Base-by-base conservation (phyloP, 768 basidiomycete genomes). In the Leccinum disarticulatum region DNA sequence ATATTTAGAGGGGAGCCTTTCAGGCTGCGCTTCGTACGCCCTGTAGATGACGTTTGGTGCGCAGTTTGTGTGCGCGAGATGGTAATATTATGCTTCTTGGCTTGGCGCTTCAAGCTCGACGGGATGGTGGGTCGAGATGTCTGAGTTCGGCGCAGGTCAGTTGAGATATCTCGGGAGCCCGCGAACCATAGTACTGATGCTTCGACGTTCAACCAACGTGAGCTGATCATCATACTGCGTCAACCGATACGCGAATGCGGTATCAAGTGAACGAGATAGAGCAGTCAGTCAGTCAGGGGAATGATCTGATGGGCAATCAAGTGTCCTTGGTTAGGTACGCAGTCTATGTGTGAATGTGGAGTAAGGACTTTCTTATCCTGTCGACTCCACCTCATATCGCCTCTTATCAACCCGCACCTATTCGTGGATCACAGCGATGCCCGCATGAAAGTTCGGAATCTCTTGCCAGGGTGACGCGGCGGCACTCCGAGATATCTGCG, bases 281-380 rank as follows among this genome's bases (percentile, higher is more conserved):
- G 19, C 43, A 46, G 5, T 10, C 43, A 47, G 47, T 10, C 46
- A 35, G 38, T 19, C 19, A 46, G 47, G 36, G 17, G 48, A 25
- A 64, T 57, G 61, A 50, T 22, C 22, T 22, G 6, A 56, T 14
- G 41, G 43, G 11, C 28, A 33, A 52, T 33, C 51, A 28, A n/a
- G 22, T 15, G 49, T 30, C 28, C 17, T 50, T 50, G 22, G 3
- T 50, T 30, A 14, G 2, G 28, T 41, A 30, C 31, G 54, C 33
- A 25, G 31, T 25, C 31, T 33, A 2, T 25, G 47, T 47, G 10
- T 52, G 47, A 13, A 36, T 10, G 54, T 53, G 22, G 52, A 48
- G 63, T 28, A 7, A 35, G 33, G n/a, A 22, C n/a, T 22, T 36
- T 61, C 14, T 60, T 58, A 60, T 66, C 52, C 35, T 17, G 46